Base-by-base conservation (phyloP, 75 land plant genomes). In the Sequoiadendron giganteum region DNA sequence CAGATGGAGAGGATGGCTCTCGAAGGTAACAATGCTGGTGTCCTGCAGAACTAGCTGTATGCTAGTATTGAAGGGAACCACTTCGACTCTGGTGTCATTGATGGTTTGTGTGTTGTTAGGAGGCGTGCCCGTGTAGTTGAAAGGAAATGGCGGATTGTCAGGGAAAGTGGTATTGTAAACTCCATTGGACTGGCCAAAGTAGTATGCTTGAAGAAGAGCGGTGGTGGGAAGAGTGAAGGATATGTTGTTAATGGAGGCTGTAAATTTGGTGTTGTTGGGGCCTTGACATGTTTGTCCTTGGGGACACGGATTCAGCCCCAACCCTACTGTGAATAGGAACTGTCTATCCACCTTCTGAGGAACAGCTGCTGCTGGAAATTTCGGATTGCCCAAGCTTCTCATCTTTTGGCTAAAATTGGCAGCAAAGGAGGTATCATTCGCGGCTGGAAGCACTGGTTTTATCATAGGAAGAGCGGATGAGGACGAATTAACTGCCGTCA, bases 311-410 rank as follows among this genome's bases (percentile, higher is more conserved):
- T 16, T 78, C 1, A 85, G 40, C 25, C 91, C 93, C 16, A 93
- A 87, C 36, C 94, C 95, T 3, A 94, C 90, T 0, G 94, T 90
- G 90, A 94, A 90, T 86, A 89, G 85, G 85, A 94, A 92, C 14
- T 58, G 82, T 10, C 88, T 84, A 32, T 92, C 91, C 5, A 94
- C 89, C 8, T 28, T 79, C 45, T 87, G 87, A 30, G 94, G 92
- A 30, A 93, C 92, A 55, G 68, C 47, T 0, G 68, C 47, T 0
- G 89, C 88, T 14, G 92, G 90, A 86, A 81, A 92, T 34, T 91
- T 40, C 10, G 70, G 77, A 42, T 72, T 88, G 19, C 87, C 43
- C 43, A 42, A 42, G 43, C 87, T 42, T 42, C 43, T 42, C 43
- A 42, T 1, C 43, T 42, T 42, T 42, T 42, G 43, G 43, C 43